These are phyloP conservation scores for Coemansia furcata DNA, from an alignment of 192 early-diverging fungal species.

Conservation along the genomic window DNA sequence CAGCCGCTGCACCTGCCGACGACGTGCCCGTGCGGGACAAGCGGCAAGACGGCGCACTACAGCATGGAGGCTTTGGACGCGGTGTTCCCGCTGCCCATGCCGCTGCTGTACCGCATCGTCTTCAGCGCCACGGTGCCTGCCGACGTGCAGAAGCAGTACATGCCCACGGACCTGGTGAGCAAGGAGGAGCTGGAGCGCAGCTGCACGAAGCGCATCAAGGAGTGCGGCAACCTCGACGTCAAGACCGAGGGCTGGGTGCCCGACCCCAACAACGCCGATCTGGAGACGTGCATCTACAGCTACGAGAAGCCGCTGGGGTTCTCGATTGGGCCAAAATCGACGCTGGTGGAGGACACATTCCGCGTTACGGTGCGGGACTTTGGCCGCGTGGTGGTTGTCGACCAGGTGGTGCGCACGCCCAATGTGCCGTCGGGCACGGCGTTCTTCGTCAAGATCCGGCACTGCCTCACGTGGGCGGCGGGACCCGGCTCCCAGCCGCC, in stretches of 20 bases:
- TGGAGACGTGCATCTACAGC: conserved; percentile 43
- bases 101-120: conserved; percentile 45
- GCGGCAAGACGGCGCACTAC: conserved; percentile 32
- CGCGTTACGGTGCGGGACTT: conserved; percentile 32
- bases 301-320: conserved; percentile 52
- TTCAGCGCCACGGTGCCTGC: conserved; percentile 36
- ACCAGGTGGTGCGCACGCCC: conserved; percentile 46
- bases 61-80: conserved; percentile 39
- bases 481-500: conserved; percentile 33
- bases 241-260: conserved; percentile 51
- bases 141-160: conserved; percentile 20
- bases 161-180: conserved; percentile 17
- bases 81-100: conserved; percentile 45
- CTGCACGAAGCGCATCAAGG: conserved; percentile 38
- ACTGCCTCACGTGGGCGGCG: conserved; percentile 46
- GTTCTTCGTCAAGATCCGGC: conserved; percentile 52
- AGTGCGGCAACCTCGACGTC: conserved; percentile 37
- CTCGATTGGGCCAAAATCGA: conserved; percentile 54
- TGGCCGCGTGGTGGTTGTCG: conserved; percentile 33
- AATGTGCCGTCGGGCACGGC: conserved; percentile 52
- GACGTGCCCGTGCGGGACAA: conserved; percentile 33
- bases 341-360: conserved; percentile 41
- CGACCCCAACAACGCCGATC: conserved; percentile 15
- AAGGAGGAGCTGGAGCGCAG: conserved; percentile 27
- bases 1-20: conserved; percentile 36